phyloP scores from a whole-genome alignment of 2,329 filamentous ascomycete genomes.

The Diaporthe sp. region DNA sequence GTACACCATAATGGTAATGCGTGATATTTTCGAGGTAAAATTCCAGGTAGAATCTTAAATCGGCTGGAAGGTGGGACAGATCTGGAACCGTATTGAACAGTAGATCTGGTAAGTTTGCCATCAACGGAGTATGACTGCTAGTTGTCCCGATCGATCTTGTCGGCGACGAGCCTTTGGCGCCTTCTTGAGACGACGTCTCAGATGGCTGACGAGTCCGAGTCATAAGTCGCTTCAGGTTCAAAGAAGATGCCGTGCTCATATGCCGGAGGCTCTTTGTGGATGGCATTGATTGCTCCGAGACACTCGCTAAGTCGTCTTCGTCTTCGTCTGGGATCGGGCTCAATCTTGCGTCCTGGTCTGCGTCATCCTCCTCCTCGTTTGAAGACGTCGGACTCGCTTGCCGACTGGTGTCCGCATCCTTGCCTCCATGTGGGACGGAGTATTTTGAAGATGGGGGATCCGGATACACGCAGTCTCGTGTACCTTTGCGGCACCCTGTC shows the following conservation, averaged over 20 bases:
- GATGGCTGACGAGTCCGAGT: constrained; percentile 61
- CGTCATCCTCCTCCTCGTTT: constrained; percentile 65
- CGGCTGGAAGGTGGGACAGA: constrained; percentile 73
- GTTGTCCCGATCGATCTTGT: constrained; percentile 63
- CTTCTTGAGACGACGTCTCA: constrained; percentile 67
- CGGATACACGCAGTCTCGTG: constrained; percentile 91
- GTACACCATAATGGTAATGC: constrained; percentile 85
- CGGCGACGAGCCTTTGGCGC: constrained; percentile 66
- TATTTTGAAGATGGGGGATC: constrained; percentile 70
- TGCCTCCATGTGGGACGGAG: constrained; percentile 51
- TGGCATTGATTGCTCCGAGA: constrained; percentile 43
- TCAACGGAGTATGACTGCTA: constrained; percentile 52
- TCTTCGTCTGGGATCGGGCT: constrained; percentile 70
- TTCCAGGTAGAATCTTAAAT: constrained; percentile 82
- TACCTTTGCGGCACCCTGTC: constrained; percentile 89
- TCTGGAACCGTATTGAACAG: constrained; percentile 54
- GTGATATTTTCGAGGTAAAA: constrained; percentile 86
- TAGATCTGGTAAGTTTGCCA: constrained; percentile 50
- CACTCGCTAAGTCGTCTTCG: constrained; percentile 56
- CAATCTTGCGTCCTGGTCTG: constrained; percentile 60
- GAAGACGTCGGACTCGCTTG: constrained; percentile 67
- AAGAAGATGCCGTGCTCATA: constrained; percentile 56
- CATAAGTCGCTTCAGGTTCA: constrained; percentile 51
- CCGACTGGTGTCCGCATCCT: constrained; percentile 56
- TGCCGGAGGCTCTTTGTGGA: constrained; percentile 50